Base-by-base conservation (phyloP, 495 filamentous ascomycete genomes). In the Rostrohypoxylon terebratum region DNA sequence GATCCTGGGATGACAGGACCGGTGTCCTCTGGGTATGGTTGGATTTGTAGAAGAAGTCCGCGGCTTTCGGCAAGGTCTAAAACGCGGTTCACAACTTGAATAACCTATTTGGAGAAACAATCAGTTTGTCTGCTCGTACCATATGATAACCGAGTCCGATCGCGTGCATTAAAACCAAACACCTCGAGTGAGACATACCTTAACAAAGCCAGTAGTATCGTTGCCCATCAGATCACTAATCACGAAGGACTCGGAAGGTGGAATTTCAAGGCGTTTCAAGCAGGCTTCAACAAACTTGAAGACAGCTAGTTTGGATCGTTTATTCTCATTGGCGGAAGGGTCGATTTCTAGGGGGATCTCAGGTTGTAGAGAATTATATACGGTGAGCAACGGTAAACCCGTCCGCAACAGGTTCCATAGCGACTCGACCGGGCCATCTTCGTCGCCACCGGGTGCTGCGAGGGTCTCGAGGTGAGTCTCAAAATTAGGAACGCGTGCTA, bases 131-230 rank as follows among this genome's bases (percentile, higher is more conserved):
- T 18, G 21, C 13, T 44, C 31, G 42, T 31, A 36, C 25, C n/a
- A 42, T n/a, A 47, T 36, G 47, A 50, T 42, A 9, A 16, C 28
- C 2, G 25, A 55, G 45, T 9, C 1, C 14, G 16, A 67, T 55
- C 28, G 20, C 38, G 45, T 58, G 23, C 20, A 42, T 9, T 4
- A 53, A 18, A 40, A 53, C 25, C 34, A 18, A 53, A 16, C 14
- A 16, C 14, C 14, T 38, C 20, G 50, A 40, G 50, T 50, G 16
- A 20, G 59, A 63, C 85, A 77, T 76, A 93, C 92, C 88, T 98
- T 99, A 60, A 97, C 95, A 78, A 99, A 98, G 1, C 96, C 96
- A 28, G 94, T 97, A 0, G 96, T 99, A 81, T 97, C 95, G 64
- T 94, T 91, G 5, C 93, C 93, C 78, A 96, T 94, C 2, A 99